Evolutionary conservation across 768 basidiomycete genomes (phyloP), one percentile per base, ranked within the genome.

Genomic region (Rhizopogon roseolus): DNA sequence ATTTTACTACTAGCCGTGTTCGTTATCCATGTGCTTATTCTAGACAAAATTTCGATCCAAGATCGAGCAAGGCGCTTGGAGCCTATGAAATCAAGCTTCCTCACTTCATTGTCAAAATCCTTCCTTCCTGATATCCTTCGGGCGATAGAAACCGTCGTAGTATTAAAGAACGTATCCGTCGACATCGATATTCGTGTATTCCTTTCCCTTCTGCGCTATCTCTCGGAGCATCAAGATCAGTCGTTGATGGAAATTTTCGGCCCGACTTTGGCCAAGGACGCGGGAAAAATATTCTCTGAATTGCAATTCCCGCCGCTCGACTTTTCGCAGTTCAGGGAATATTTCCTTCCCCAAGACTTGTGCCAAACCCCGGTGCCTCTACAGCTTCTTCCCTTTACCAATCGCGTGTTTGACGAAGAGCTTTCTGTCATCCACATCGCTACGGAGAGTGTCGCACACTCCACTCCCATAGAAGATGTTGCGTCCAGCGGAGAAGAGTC

Each of bases 171-270:
- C 28, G 52, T 61, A 38, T 57, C 66, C 38, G 55, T 77, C n/a
- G 78, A 83, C 50, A 50, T 86, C 6, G 85, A 87, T 58, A 79
- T 79, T 13, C 69, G 75, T 36, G 64, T 85, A 9, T 85, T 81
- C 61, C 52, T 71, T 14, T 64, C 73, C 14, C 66, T 85, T 22
- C 50, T 85, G 38, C 66, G 66, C 10, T 71, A 73, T 57, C 37
- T 74, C 19, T 63, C 72, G 6, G 49, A 62, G 13, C 56, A 68
- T 27, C 50, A 49, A 16, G 46, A 48, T 0, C 37, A 65, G 17
- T 58, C 68, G 4, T 11, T 67, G 9, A 52, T 46, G 17, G 54
- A 68, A 7, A 41, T 77, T 25, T 37, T 74, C 14, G 74, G 71
- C 1, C 45, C 62, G 1, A 60, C 64, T 5, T 56, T 70, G 10